Base-by-base conservation (phyloP, 2,329 filamentous ascomycete genomes). In the Paraphoma chrysanthemicola region DNA sequence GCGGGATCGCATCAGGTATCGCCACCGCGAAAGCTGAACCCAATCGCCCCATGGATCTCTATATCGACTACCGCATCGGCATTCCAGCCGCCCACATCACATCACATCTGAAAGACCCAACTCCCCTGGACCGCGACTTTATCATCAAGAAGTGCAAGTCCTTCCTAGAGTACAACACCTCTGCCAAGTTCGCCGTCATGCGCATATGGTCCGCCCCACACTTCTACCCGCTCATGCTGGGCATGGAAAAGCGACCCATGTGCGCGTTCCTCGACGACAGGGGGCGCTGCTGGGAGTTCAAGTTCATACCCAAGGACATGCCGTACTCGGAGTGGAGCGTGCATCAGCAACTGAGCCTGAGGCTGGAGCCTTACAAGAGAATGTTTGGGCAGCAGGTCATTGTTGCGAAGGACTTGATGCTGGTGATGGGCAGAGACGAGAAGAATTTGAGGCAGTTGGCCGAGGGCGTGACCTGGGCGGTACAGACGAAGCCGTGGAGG, bases 151-250 rank as follows among this genome's bases (percentile, higher is more conserved):
- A 58, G 1, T 78, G 76, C 6, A 67, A 61, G 17, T 48, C 48
- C 5, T 80, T 79, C 62, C 62, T 68, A 4, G 17, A 41, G 2
- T 29, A 56, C 8, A 23, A 69, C 45, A 54, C 61, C 0, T 48
- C 56, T 5, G 76, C 78, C 12, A 67, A 69, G 6, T 84, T 84
- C 65, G 75, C 80, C 0, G 56, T 82, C 12, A 71, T 84, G 1
- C 71, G 78, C 6, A 58, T 83, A 44, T 84, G 80, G 81, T 79
- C 77, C 8, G 77, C 80, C 1, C 77, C 80, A 6, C 78, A 82
- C 63, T 84, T 83, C 69, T 83, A 80, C 62, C 81, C 82, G 6
- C 72, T 82, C 14, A 81, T 80, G 79, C 64, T 83, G 17, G 76
- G 76, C 9, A 52, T 60, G 11, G 63, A 78, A 16, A 78, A 76